A percentile compares a stretch with the other conserved stretches of the same genome.
Evolutionary conservation across 2,329 filamentous ascomycete species (phyloP).

Genomic region (Macroventuria anomochaeta): DNA sequence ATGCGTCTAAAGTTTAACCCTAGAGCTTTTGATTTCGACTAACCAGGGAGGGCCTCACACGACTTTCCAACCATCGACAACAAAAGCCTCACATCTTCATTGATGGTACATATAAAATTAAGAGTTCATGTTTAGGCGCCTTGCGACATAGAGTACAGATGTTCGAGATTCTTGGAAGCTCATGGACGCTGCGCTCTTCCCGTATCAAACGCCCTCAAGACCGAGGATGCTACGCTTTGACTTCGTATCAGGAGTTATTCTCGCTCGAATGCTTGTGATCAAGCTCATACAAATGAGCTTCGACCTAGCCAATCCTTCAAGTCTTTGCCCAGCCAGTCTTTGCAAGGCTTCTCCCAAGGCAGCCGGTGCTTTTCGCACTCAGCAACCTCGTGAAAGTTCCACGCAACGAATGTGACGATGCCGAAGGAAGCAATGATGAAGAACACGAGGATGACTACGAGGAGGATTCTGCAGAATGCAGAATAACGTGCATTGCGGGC

Average conservation of each 20-base stretch:
- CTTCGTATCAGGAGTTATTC: background rate
- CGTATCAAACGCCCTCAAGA: background rate
- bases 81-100: too few relatives aligned
- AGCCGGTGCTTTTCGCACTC: slow-evolving; percentile 33
- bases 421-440: slow-evolving; percentile 24
- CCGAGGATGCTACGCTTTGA: background rate
- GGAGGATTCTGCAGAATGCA: slow-evolving; percentile 23
- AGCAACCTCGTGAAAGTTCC: slow-evolving; percentile 34
- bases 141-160: background rate
- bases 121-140: background rate
- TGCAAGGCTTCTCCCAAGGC: slow-evolving; percentile 34
- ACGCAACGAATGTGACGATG: slow-evolving; percentile 27
- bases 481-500: slow-evolving; percentile 13
- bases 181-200: background rate
- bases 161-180: background rate
- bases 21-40: too few relatives aligned
- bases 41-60: too few relatives aligned
- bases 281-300: background rate
- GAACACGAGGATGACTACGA: slow-evolving; percentile 20
- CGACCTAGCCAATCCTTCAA: slow-evolving; percentile 29
- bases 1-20: too few relatives aligned
- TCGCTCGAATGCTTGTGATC: background rate
- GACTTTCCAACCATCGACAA: too few relatives aligned
- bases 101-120: too few relatives aligned
- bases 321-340: slow-evolving; percentile 32